Evolutionary conservation across 208 protist species (phyloP).

Genomic region (Kentomonas sorsogonicus): DNA sequence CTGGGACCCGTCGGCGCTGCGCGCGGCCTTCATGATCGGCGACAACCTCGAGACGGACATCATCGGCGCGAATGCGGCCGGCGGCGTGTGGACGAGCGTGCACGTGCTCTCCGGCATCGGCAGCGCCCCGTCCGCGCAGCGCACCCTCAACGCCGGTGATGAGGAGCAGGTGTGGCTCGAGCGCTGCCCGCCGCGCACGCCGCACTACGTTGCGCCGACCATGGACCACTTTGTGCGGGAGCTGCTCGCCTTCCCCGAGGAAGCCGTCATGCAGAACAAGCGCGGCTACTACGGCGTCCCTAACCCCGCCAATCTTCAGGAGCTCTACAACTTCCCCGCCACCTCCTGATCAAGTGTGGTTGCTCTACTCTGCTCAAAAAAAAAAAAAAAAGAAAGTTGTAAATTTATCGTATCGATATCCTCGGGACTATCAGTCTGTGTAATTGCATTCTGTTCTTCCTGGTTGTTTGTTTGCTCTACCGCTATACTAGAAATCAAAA

Average conservation of each 20-base stretch:
- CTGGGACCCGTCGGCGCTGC: constrained; percentile 49
- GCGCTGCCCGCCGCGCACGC: constrained; percentile 37
- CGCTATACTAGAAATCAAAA: too few relatives aligned
- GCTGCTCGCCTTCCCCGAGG: constrained; percentile 69
- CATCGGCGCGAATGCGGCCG: constrained; percentile 74
- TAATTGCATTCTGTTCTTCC: too few relatives aligned
- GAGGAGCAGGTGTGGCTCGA: constrained; percentile 73
- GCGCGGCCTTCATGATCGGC: constrained; percentile 81
- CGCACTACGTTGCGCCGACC: constrained; percentile 84
- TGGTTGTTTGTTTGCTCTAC: too few relatives aligned
- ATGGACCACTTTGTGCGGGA: constrained; percentile 86
- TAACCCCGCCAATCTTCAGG: constrained; percentile 68
- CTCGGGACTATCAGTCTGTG: too few relatives aligned
- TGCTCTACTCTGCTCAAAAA: too few relatives aligned
- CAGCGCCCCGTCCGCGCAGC: constrained; percentile 43
- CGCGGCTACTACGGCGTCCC: constrained; percentile 57
- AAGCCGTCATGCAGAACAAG: constrained; percentile 60
- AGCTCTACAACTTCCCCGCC: constrained; percentile 53
- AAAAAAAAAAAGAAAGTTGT: too few relatives aligned
- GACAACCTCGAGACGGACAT: constrained; percentile 86
- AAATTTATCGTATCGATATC: too few relatives aligned
- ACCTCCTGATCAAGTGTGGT: too few relatives aligned
- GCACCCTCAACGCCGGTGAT: constrained; percentile 52
- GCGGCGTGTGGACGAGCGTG: constrained; percentile 65
- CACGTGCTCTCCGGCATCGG: constrained; percentile 75